Evolutionary conservation across 805 yeast species (phyloP).

Genomic region (Groenewaldozyma tartarivorans): DNA sequence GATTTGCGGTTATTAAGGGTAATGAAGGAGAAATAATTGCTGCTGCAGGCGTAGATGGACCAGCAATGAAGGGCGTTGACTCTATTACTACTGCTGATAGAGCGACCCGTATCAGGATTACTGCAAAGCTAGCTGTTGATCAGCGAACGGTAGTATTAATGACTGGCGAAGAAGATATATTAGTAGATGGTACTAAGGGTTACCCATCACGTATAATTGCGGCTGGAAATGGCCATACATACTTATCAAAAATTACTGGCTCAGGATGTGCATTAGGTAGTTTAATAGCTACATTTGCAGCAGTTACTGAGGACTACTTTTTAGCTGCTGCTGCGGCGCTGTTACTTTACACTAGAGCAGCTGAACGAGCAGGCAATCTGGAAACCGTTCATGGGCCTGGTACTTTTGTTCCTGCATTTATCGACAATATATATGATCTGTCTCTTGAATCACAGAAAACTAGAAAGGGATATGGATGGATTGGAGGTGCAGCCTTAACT

Average conservation of each 20-base stretch:
- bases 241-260: constrained; percentile 68
- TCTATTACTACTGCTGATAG: constrained; percentile 20
- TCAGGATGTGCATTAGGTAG: constrained; percentile 78
- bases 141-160: constrained; percentile 56
- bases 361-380: constrained; percentile 36
- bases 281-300: constrained; percentile 49
- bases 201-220: not conserved
- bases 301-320: constrained; percentile 35
- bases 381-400: constrained; percentile 41
- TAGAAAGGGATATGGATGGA: not conserved
- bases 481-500: not conserved
- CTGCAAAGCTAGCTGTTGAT: constrained; percentile 39
- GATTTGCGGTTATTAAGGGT: constrained; percentile 64
- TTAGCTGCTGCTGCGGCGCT: constrained; percentile 49
- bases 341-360: constrained; percentile 50
- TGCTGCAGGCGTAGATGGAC: constrained; percentile 39
- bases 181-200: constrained; percentile 35
- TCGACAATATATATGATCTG: constrained; percentile 33
- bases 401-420: constrained; percentile 37
- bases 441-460: constrained; percentile 6
- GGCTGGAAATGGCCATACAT: constrained; percentile 47
- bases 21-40: constrained; percentile 71
- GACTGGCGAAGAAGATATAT: constrained; percentile 52
- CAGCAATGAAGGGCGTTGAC: constrained; percentile 69
- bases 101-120: constrained; percentile 31